Base-by-base conservation (phyloP, 768 basidiomycete species). In the Phylloporus sp. region DNA sequence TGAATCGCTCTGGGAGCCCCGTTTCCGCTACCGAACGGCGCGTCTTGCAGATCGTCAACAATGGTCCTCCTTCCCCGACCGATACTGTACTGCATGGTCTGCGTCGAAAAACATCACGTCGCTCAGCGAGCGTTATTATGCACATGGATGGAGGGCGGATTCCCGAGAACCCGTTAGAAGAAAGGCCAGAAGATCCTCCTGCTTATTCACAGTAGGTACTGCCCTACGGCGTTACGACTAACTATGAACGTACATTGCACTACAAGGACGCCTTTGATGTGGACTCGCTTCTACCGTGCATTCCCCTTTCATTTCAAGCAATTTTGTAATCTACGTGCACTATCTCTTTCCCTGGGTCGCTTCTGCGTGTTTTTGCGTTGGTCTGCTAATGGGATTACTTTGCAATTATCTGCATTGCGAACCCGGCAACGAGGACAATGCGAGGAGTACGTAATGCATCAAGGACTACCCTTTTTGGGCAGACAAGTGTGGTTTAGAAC, bases 91-190 rank as follows among this genome's bases (percentile, higher is more conserved):
- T n/a, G 5, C 35, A 42, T 4, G 22, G 36, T 28, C 35, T 26
- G 6, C 38, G n/a, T 21, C 43, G 29, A 31, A 21, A 35, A 10
- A 23, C 48, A 21, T 37, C 43, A 18, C 34, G 41, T 29, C 42
- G n/a, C 11, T 26, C 49, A 24, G 35, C 50, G 18, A 29, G 33
- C 23, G 54, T 65, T 14, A 49, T 64, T 10, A 9, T 67, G 6
- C 65, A 66, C 38, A 63, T 46, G 7, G 60, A 65, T 21, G 63
- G 51, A n/a, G 63, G 65, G 9, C 57, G 43, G 7, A 27, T 52
- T 32, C 31, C 31, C 8, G 48, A 44, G 27, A 31, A 20, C 13
- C 20, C 43, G 13, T 26, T 38, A 1, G 32, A 33, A 15, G 49
- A n/a, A n/a, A n/a, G n/a, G 18, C 6, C 23, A 22, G 29, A 50